A percentile compares a stretch with the other conserved stretches of the same genome.
phyloP scores from a whole-genome alignment of 768 basidiomycete genomes.

The Suillus tomentosus region DNA sequence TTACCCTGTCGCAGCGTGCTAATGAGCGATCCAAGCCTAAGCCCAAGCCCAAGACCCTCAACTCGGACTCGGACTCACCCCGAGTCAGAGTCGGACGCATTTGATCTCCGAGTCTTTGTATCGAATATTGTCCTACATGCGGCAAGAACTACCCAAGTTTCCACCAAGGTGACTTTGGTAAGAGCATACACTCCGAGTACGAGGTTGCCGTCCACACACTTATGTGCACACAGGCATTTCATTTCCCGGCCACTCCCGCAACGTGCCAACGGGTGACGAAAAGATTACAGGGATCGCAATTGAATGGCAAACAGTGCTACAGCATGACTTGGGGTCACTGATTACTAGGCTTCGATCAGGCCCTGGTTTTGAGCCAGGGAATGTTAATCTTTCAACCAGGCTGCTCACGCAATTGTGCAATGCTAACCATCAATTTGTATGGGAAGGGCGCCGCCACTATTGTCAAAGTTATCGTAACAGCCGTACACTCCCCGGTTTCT shows the following conservation, averaged over 20 bases:
- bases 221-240: background rate
- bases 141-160: background rate
- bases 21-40: background rate
- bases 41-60: background rate
- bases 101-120: too few relatives aligned
- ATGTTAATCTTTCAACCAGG: background rate
- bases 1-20: background rate
- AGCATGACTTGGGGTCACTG: background rate
- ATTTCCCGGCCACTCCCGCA: background rate
- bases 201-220: background rate
- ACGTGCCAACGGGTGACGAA: background rate
- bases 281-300: background rate
- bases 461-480: slow-evolving; percentile 4
- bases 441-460: background rate
- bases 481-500: background rate
- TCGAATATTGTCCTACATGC: background rate
- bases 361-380: background rate
- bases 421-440: background rate
- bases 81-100: too few relatives aligned
- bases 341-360: background rate
- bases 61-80: background rate
- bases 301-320: background rate
- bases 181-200: background rate
- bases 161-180: background rate
- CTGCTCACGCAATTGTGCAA: background rate